These are phyloP conservation scores for Globisporangium splendens DNA, from an alignment of 352 stramenopile species.

Conservation along the genomic window DNA sequence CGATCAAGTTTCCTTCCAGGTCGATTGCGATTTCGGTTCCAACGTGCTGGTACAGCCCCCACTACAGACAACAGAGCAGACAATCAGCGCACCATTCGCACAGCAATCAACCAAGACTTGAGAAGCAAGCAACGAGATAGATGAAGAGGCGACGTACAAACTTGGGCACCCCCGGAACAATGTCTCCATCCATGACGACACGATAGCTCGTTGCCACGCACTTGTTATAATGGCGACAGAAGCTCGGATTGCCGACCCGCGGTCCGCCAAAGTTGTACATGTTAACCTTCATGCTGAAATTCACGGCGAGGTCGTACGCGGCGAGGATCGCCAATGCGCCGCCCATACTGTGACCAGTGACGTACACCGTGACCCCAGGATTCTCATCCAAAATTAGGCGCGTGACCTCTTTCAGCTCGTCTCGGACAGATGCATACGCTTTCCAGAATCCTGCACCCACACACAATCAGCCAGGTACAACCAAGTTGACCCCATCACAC, in stretches of 20 bases:
- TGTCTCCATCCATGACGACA: constrained; percentile 79
- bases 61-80: constrained; percentile 24
- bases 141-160: constrained; percentile 42
- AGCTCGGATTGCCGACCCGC: constrained; percentile 82
- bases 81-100: neutral
- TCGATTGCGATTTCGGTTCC: constrained; percentile 72
- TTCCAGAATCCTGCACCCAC: constrained; percentile 67
- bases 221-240: constrained; percentile 71
- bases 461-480: neutral
- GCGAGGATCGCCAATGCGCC: constrained; percentile 87
- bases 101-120: neutral
- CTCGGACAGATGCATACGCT: constrained; percentile 76
- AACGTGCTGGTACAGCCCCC: constrained; percentile 74
- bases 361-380: constrained; percentile 81
- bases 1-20: constrained; percentile 68
- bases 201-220: constrained; percentile 77
- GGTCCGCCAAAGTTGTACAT: constrained; percentile 91
- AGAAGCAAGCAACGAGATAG: too few relatives aligned
- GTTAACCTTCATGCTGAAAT: constrained; percentile 81
- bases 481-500: neutral
- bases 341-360: constrained; percentile 92
- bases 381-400: constrained; percentile 80
- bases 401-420: constrained; percentile 74
- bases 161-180: constrained; percentile 67
- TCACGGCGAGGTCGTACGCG: constrained; percentile 81